Evolutionary conservation across 2,329 filamentous ascomycete genomes (phyloP).

Genomic region (Hypomyces perniciosus): DNA sequence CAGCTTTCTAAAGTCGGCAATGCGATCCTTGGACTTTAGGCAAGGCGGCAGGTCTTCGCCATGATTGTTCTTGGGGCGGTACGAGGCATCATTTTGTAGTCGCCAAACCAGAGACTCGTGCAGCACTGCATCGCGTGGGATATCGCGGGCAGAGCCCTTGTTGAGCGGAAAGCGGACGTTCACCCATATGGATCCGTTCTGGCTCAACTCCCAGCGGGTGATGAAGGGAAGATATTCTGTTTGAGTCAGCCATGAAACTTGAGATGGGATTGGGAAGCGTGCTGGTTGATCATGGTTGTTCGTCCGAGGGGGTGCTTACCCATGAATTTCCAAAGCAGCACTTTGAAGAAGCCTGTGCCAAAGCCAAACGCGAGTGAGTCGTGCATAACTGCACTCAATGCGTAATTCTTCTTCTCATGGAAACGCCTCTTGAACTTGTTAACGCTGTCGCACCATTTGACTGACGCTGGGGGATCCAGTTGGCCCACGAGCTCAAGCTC

Average conservation of each 20-base stretch:
- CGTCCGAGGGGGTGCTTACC: constrained; percentile 24
- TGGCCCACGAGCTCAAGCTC: constrained; percentile 37
- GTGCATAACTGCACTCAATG: constrained; percentile 29
- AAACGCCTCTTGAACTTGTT: constrained; percentile 29
- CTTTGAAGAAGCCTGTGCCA: constrained; percentile 33
- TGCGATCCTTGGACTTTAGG: constrained; percentile 20
- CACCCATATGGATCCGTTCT: constrained; percentile 22
- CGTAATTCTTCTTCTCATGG: constrained; percentile 25
- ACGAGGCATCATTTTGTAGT: constrained; percentile 22
- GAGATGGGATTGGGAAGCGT: no score
- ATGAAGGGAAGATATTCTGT: constrained; percentile 35
- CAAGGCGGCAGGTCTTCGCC: constrained; percentile 25
- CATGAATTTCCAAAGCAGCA: constrained; percentile 38
- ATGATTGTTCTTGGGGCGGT: constrained; percentile 31
- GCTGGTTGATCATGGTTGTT: no score
- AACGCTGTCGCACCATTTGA: constrained; percentile 31
- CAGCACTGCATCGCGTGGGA: constrained; percentile 32
- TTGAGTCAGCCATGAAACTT: background rate
- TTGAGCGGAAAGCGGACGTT: constrained; percentile 34
- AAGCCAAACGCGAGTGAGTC: constrained; percentile 33
- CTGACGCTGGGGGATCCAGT: constrained; percentile 22
- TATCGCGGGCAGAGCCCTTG: constrained; percentile 31
- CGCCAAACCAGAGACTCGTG: constrained; percentile 33
- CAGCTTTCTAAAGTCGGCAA: constrained; percentile 2
- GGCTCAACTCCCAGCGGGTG: constrained; percentile 35